Conservation (phyloP, 192 early-diverging fungal genomes). For the Piromyces finnis region DNA sequence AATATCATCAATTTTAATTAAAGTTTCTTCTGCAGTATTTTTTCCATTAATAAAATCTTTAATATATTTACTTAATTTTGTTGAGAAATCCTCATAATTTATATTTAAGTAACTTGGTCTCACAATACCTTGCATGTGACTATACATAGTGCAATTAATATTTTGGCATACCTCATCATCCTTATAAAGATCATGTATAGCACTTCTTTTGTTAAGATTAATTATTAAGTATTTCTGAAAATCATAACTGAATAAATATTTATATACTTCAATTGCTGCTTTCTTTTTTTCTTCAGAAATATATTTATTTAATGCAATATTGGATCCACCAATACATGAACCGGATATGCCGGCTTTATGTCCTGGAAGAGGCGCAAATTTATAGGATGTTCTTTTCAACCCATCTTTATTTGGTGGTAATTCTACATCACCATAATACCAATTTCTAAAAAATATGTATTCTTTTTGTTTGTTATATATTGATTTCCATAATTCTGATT, state of each 20-base stretch:
- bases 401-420: background rate
- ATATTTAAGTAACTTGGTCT: background rate
- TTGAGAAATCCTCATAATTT: background rate
- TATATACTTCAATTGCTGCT: background rate
- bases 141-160: background rate
- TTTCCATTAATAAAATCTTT: background rate
- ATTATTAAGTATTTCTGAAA: background rate
- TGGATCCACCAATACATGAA: background rate
- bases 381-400: background rate
- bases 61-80: background rate
- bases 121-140: background rate
- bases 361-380: background rate
- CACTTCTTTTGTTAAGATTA: background rate
- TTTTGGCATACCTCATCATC: background rate
- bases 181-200: background rate
- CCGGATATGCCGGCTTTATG: background rate
- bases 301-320: background rate
- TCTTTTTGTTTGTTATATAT: background rate
- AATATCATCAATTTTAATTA: background rate
- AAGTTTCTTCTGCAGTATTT: background rate
- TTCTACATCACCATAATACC: background rate
- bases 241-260: background rate
- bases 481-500: background rate
- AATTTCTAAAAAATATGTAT: background rate
- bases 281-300: background rate